Percentiles rank a stretch among this genome's conserved stretches.
Evolutionary conservation across 2,329 filamentous ascomycete genomes (phyloP).

Genomic region (Canariomyces notabilis): DNA sequence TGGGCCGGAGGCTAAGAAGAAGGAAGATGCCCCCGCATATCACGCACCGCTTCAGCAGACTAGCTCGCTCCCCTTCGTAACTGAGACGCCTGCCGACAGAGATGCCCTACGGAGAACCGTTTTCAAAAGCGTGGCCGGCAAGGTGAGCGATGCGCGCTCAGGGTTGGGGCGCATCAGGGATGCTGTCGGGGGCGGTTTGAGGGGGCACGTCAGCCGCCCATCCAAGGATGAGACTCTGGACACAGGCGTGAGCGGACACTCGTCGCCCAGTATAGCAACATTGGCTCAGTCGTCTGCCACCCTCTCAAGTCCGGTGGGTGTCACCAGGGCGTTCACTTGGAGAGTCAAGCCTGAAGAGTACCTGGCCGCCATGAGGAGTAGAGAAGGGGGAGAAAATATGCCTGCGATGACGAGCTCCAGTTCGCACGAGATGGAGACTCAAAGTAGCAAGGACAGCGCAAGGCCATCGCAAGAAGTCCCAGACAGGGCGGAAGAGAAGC

Average conservation of each 20-base stretch:
- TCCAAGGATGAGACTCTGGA: constrained; percentile 53
- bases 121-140: constrained; percentile 74
- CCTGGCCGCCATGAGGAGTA: constrained; percentile 36
- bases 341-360: constrained; percentile 61
- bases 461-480: background rate
- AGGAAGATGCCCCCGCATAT: constrained; percentile 41
- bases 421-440: constrained; percentile 14
- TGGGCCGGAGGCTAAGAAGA: constrained; percentile 40
- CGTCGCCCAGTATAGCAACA: constrained; percentile 33
- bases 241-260: constrained; percentile 24
- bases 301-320: constrained; percentile 36
- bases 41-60: constrained; percentile 39
- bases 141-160: constrained; percentile 74
- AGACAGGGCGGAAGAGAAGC: constrained; percentile 9
- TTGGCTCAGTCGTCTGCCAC: constrained; percentile 33
- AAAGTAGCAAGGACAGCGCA: background rate
- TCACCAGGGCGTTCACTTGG: constrained; percentile 56
- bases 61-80: constrained; percentile 42
- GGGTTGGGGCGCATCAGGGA: constrained; percentile 83
- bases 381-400: constrained; percentile 24
- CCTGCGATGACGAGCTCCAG: constrained; percentile 14
- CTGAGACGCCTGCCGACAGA: constrained; percentile 47
- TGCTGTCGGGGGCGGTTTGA: constrained; percentile 61
- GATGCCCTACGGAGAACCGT: constrained; percentile 60
- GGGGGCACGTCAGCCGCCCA: constrained; percentile 49